Conservation (phyloP, 2,329 filamentous ascomycete genomes). For the Beauveria asiatica region DNA sequence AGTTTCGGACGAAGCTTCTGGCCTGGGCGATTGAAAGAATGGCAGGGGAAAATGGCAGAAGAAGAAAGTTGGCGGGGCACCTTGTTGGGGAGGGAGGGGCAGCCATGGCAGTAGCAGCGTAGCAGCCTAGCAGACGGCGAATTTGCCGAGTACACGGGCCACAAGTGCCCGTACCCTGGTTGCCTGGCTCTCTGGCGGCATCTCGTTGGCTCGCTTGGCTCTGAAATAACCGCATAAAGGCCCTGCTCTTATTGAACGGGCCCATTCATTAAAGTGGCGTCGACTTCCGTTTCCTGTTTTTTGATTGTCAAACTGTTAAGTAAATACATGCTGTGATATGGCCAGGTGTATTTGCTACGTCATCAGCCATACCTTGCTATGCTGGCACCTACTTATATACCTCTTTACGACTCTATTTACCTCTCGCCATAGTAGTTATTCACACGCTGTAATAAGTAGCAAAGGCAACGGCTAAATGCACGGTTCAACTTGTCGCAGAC, state of each 20-base stretch:
- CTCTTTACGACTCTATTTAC: not conserved
- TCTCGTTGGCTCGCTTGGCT: not conserved
- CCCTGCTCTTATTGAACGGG: not conserved
- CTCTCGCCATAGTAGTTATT: not conserved
- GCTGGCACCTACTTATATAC: no score
- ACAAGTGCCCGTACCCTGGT: not conserved
- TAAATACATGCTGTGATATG: no score
- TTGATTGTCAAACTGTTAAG: not conserved
- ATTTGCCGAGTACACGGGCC: not conserved
- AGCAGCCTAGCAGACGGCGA: not conserved
- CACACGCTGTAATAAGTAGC: not conserved
- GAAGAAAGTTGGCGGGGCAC: slow-evolving; percentile 1
- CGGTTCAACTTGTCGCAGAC: not conserved
- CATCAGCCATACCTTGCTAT: not conserved
- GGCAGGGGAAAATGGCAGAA: not conserved
- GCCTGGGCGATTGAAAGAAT: not conserved
- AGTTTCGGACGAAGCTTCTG: not conserved
- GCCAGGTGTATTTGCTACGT: not conserved
- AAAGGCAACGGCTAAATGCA: not conserved
- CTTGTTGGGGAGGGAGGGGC: slow-evolving; percentile 5
- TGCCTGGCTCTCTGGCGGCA: not conserved
- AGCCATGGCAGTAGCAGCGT: not conserved
- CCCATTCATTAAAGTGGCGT: not conserved
- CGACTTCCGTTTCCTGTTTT: not conserved
- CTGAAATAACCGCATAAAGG: not conserved